phyloP scores from a whole-genome alignment of 2,329 filamentous ascomycete species.

The Xylariaceae sp. region DNA sequence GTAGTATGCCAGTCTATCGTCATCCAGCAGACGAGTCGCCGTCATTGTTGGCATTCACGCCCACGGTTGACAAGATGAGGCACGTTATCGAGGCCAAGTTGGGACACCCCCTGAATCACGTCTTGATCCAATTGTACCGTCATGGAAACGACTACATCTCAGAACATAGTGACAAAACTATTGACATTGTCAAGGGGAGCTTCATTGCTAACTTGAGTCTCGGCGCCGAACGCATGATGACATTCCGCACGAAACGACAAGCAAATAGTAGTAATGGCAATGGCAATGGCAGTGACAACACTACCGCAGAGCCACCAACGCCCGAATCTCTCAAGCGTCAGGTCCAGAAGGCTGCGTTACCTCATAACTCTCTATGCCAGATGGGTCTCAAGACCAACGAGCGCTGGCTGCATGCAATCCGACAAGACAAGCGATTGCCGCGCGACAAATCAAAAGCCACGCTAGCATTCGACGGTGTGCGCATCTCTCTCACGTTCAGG shows the following conservation, averaged over 20 bases:
- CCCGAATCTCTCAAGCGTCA: conserved; percentile 41
- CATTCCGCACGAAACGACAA: conserved; percentile 74
- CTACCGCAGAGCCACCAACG: too few relatives aligned
- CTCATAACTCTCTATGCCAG: conserved; percentile 84
- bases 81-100: conserved; percentile 65
- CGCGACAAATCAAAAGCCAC: conserved; percentile 67
- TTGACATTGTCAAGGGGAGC: conserved; percentile 78
- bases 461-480: conserved; percentile 66
- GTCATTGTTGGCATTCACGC: conserved; percentile 70
- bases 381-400: conserved; percentile 79
- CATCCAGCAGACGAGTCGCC: conserved; percentile 89
- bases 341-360: conserved; percentile 66
- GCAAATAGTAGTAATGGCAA: conserved; percentile 14
- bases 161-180: conserved; percentile 94
- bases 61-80: conserved; percentile 66
- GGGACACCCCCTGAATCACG: conserved; percentile 84
- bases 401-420: conserved; percentile 89
- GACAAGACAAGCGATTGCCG: conserved; percentile 71
- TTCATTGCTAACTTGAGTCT: conserved; percentile 91
- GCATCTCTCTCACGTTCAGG: conserved; percentile 90
- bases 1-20: conserved; percentile 83
- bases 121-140: conserved; percentile 90
- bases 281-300: conserved; percentile 6
- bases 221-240: conserved; percentile 88
- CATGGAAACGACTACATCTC: conserved; percentile 86